A percentile compares a stretch with the other conserved stretches of the same genome.
Conservation (phyloP, 2,329 filamentous ascomycete genomes). For the Cryphonectria parasitica region DNA sequence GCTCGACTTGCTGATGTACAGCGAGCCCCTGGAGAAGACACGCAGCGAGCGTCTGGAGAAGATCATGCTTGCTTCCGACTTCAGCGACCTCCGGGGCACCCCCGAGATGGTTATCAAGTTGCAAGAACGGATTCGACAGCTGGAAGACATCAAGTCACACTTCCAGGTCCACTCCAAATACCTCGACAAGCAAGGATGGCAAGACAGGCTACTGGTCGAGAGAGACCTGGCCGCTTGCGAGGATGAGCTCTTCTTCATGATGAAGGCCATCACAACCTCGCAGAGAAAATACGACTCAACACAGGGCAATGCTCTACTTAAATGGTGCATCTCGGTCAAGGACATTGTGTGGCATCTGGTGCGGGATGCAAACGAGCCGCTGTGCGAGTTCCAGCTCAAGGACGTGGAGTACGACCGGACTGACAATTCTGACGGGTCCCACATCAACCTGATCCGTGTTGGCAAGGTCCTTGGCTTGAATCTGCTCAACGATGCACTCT, state of each 20-base stretch:
- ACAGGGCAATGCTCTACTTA: slow-evolving; percentile 77
- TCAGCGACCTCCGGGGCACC: slow-evolving; percentile 91
- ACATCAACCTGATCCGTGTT: slow-evolving; percentile 89
- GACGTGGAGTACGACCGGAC: slow-evolving; percentile 93
- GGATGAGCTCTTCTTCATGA: slow-evolving; percentile 98
- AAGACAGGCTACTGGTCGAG: slow-evolving; percentile 86
- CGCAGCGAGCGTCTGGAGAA: slow-evolving; percentile 93
- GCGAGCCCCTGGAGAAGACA: slow-evolving; percentile 95
- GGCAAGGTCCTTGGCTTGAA: slow-evolving; percentile 89
- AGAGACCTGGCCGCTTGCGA: slow-evolving; percentile 87
- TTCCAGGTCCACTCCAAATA: slow-evolving; percentile 92
- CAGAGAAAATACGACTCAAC: slow-evolving; percentile 82
- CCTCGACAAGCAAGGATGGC: slow-evolving; percentile 87
- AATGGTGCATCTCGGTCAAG: slow-evolving; percentile 91
- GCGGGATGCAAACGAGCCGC: slow-evolving; percentile 80
- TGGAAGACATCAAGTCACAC: slow-evolving; percentile 94
- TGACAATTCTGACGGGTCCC: slow-evolving; percentile 95
- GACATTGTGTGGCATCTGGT: slow-evolving; percentile 98
- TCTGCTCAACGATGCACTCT: slow-evolving; percentile 84
- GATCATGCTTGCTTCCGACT: slow-evolving; percentile 98
- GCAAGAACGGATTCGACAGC: slow-evolving; percentile 88
- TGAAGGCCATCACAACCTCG: slow-evolving; percentile 98
- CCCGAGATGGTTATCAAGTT: slow-evolving; percentile 90
- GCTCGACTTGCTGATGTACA: slow-evolving; percentile 92
- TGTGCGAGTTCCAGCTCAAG: slow-evolving; percentile 91